Base-by-base conservation (phyloP, 345 rosid species). In the Excoecaria agallocha region DNA sequence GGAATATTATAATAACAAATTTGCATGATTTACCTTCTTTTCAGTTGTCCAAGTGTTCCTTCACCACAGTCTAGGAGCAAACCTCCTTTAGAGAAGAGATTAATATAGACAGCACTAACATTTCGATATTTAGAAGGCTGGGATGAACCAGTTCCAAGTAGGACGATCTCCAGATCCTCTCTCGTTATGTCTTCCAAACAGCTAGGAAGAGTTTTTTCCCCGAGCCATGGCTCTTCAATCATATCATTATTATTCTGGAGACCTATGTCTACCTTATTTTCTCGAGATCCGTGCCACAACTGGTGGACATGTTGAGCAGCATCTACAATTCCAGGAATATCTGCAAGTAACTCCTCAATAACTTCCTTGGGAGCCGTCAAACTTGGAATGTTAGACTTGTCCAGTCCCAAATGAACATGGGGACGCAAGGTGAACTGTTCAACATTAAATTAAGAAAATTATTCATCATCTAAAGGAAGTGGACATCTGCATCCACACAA, bases 111-210 rank as follows among this genome's bases (percentile, higher is more conserved):
- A 7, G 98, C 82, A 78, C 86, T 94, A 61, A 94, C 98, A 60
- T 92, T 94, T 61, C 98, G 82, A 74, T 92, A 92, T 82, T 94
- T 94, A 46, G 98, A 94, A 76, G 98, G 98, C 82, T 94, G 97
- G n/a, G 97, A 92, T 8, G 98, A 94, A 61, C 98, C 98, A 8
- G 98, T 94, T 56, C 98, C 98, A 70, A 92, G 74, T 82, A 94
- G 89, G 52, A 90, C 93, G 72, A 94, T 88, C 89, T 94, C 98
- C 75, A 94, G 79, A 79, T 94, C 97, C 63, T 92, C 95, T 76
- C 93, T 86, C 76, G 88, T 86, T 66, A 87, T 69, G 58, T 86
- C 86, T 68, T 92, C 93, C 80, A 94, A 87, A 87, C 97, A 90
- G 75, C 70, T 81, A 35, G 97, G 97, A 64, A 86, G 71, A 65